Base-by-base conservation (phyloP, 352 stramenopile genomes). In the Peronospora farinosa region DNA sequence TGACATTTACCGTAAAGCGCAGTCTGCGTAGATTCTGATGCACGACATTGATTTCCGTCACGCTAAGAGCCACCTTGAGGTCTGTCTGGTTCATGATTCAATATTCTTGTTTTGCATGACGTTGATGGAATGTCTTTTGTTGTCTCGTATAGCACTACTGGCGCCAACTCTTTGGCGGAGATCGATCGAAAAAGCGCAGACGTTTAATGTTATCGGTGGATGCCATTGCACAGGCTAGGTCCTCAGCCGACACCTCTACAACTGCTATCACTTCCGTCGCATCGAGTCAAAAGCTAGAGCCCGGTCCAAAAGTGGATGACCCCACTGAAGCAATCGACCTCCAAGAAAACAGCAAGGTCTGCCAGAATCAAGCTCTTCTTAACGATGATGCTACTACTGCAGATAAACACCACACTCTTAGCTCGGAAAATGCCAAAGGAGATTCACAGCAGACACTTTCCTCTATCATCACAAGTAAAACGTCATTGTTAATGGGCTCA, bases 11-110 rank as follows among this genome's bases (percentile, higher is more conserved):
- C 21, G 16, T 10, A 12, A 23, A 3, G 23, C 0, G 23, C 23
- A 5, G 23, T 27, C 23, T 27, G 23, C 23, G 23, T 4, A 27
- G 23, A 27, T 27, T 2, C 54, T 84, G 40, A 83, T 86, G 72
- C 74, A 74, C 21, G 74, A 86, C 54, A 80, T 85, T 43, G 79
- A 82, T 23, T 68, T 90, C 27, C 76, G 76, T 7, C 76, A 71
- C 9, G 76, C 65, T 16, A 77, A 79, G n/a, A 63, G 57, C 40
- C 65, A 65, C 44, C 57, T 86, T 19, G 66, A 86, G 63, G 78
- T 86, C 44, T 30, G 64, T 60, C 27, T 30, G 17, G 15, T 49
- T 44, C 30, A 31, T 15, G 1, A 0, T 37, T 49, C 35, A n/a
- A 32, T 36, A 17, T 49, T 38, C 19, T 52, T 44, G 30, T 21